Conservation (phyloP, 768 basidiomycete genomes). For the Phaffia australis region DNA sequence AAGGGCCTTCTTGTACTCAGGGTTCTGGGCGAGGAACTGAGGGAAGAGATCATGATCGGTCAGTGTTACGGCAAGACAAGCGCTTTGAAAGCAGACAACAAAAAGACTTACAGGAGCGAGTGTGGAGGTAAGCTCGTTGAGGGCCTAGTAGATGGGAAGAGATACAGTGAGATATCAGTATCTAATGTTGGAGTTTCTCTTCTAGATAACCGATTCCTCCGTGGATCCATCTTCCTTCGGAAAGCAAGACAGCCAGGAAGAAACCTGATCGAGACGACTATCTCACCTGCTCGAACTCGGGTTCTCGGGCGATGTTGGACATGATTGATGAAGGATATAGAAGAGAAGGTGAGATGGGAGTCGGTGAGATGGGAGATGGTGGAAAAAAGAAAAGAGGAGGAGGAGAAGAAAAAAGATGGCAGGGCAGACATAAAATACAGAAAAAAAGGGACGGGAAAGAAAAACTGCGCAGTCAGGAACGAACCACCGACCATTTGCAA, state of each 20-base stretch:
- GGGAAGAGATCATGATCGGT: not conserved
- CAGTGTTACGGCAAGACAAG: not conserved
- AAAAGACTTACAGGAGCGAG: conserved; percentile 42
- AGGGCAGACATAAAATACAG: no score
- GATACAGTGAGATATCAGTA: not conserved
- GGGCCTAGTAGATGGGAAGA: conserved; percentile 43
- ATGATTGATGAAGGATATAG: conserved; percentile 24
- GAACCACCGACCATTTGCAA: no score
- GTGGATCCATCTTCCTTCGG: not conserved
- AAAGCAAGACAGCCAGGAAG: not conserved
- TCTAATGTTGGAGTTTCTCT: not conserved
- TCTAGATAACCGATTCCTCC: no score
- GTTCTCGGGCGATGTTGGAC: conserved; percentile 45
- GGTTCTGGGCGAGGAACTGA: conserved; percentile 54
- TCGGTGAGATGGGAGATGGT: not conserved
- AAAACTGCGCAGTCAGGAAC: no score
- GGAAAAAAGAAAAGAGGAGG: not conserved
- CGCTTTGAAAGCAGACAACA: not conserved
- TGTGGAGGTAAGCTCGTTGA: conserved; percentile 55
- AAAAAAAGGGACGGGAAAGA: no score
- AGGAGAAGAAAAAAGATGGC: not conserved
- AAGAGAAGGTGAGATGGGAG: not conserved
- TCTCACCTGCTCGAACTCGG: conserved; percentile 58
- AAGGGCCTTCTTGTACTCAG: conserved; percentile 57
- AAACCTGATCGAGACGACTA: not conserved